Conservation (phyloP, 495 filamentous ascomycete genomes). For the Articulospora tetracladia region DNA sequence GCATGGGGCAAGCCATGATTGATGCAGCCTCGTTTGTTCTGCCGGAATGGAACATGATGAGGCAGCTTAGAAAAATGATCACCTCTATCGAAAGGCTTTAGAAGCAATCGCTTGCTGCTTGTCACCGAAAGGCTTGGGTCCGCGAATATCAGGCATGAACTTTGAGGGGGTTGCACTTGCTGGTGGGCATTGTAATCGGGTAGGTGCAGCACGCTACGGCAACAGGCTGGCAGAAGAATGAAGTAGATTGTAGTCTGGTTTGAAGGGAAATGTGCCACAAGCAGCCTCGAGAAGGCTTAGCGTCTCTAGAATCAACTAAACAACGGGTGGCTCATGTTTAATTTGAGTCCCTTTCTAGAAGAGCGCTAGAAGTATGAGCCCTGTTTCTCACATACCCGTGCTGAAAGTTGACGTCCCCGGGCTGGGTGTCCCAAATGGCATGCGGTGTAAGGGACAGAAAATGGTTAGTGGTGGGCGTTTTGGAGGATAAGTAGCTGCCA, state of each 20-base stretch:
- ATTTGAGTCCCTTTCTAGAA: slow-evolving; percentile 14
- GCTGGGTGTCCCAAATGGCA: background rate
- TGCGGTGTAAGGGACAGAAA: background rate
- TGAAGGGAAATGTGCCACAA: slow-evolving; percentile 11
- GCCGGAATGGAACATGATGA: slow-evolving; percentile 18
- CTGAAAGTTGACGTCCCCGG: background rate
- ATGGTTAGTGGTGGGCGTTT: background rate
- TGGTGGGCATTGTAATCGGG: slow-evolving; percentile 1
- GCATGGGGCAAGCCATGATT: slow-evolving; percentile 25
- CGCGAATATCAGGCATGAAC: background rate
- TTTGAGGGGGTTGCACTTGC: background rate
- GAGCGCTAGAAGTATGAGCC: slow-evolving; percentile 14
- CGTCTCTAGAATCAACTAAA: background rate
- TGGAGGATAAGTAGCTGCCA: background rate
- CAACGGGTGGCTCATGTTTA: slow-evolving; percentile 2
- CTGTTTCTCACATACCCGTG: slow-evolving; percentile 1
- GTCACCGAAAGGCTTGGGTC: background rate
- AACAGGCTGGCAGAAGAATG: slow-evolving; percentile 8
- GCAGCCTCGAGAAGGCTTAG: slow-evolving; percentile 22
- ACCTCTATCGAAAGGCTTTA: slow-evolving; percentile 4
- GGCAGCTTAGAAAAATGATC: background rate
- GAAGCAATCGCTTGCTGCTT: slow-evolving; percentile 22
- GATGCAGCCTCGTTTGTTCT: slow-evolving; percentile 23
- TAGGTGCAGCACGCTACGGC: slow-evolving; percentile 16
- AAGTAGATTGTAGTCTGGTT: background rate